These are phyloP conservation scores for Athelia psychrophila DNA, from an alignment of 1,284 basidiomycete genomes.

Conservation along the genomic window DNA sequence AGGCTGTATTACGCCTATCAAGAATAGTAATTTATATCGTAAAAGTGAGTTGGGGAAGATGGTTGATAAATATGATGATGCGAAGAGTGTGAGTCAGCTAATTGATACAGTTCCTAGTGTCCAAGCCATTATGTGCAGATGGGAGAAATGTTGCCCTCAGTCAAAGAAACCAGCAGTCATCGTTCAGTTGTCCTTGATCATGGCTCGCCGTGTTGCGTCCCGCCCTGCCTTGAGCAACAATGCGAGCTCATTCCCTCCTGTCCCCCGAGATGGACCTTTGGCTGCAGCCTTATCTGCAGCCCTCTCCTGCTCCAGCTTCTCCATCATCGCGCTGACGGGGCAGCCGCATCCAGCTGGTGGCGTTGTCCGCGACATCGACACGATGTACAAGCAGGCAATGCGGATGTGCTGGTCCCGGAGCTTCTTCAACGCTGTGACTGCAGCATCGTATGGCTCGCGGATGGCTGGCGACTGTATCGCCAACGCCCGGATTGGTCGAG, in stretches of 20 bases:
- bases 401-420: slow-evolving; percentile 89
- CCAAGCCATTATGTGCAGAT: too few relatives aligned
- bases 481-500: slow-evolving; percentile 55
- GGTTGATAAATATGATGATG: too few relatives aligned
- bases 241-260: slow-evolving; percentile 85
- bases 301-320: slow-evolving; percentile 47
- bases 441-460: slow-evolving; percentile 75
- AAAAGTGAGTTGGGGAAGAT: too few relatives aligned
- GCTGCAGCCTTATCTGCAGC: slow-evolving; percentile 31
- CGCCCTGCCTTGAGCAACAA: slow-evolving; percentile 83
- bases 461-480: slow-evolving; percentile 54
- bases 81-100: too few relatives aligned
- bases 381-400: slow-evolving; percentile 83
- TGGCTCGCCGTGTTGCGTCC: slow-evolving; percentile 78
- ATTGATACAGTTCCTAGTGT: too few relatives aligned
- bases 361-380: slow-evolving; percentile 65
- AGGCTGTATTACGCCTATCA: too few relatives aligned
- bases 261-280: slow-evolving; percentile 65
- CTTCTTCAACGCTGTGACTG: slow-evolving; percentile 74
- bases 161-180: too few relatives aligned
- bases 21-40: too few relatives aligned
- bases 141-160: too few relatives aligned
- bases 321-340: slow-evolving; percentile 53
- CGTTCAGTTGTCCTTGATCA: slow-evolving; percentile 30
- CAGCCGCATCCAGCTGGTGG: slow-evolving; percentile 47